Evolutionary conservation across 306 rosid species (phyloP), one percentile per base, ranked within the genome.

Genomic region (Astragalus glycyphyllos): DNA sequence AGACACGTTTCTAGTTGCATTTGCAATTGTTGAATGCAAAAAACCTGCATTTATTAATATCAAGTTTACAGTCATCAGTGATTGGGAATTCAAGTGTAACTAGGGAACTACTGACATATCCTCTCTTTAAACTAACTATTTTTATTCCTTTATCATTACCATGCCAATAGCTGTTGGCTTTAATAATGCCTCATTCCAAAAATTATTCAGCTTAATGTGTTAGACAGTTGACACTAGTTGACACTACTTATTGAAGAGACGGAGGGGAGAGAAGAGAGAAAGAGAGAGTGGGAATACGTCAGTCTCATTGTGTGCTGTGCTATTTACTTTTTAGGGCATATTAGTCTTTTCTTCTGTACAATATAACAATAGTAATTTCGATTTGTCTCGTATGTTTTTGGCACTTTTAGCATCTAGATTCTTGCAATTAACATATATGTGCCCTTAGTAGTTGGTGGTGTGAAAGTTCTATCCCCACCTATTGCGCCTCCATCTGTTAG

Each of bases 61-160:
- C 51, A 68, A 69, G 8, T 69, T 55, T 80, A 20, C 14, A 57
- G 40, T 69, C 48, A 69, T 54, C 65, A 69, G 58, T 12, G 15
- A 68, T 53, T 61, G 10, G 63, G 46, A 53, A 61, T 51, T 51
- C 49, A 44, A 12, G 48, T 42, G 56, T 38, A 37, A 47, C 55
- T 44, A 4, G 41, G 41, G 26, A 13, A 26, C 23, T 53, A 26
- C 23, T 53, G 12, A 45, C 48, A 72, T 50, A 44, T 62, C 31
- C 26, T 68, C 69, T 63, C 35, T 29, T 38, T 68, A 44, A 54
- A 45, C 76, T 12, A 53, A 20, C 61, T 38, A 16, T 20, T 58
- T 64, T 58, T 79, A n/a, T 66, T 58, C 58, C 57, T 31, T 40
- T 58, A 7, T 56, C 26, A 54, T 48, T 31, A 16, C 23, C 71